Conservation (phyloP, 2,329 filamentous ascomycete genomes). For the Apiospora arundinis region DNA sequence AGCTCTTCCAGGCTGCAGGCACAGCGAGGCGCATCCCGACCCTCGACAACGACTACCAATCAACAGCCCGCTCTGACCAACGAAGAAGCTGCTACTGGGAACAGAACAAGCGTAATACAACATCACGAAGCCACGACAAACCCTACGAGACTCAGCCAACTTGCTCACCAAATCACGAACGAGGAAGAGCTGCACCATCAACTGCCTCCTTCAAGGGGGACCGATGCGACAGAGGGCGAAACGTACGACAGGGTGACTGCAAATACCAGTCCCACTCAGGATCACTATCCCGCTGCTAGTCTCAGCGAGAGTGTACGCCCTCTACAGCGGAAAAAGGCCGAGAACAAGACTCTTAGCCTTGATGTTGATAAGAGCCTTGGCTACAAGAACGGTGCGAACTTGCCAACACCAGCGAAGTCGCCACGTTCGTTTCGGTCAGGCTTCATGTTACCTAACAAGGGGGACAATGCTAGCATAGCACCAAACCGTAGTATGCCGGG, state of each 20-base stretch:
- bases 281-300: slow-evolving; percentile 64
- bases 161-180: slow-evolving; percentile 42
- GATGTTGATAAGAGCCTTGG: slow-evolving; percentile 64
- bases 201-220: slow-evolving; percentile 70
- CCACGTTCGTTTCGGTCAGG: slow-evolving; percentile 78
- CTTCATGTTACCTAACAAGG: slow-evolving; percentile 69
- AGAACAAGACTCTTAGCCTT: slow-evolving; percentile 56
- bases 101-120: slow-evolving; percentile 56
- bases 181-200: slow-evolving; percentile 65
- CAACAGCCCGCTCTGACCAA: slow-evolving; percentile 43
- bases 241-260: slow-evolving; percentile 73
- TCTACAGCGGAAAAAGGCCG: slow-evolving; percentile 60
- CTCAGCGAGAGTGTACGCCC: slow-evolving; percentile 81
- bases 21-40: slow-evolving; percentile 70
- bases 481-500: slow-evolving; percentile 66
- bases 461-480: slow-evolving; percentile 54
- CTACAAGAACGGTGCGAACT: slow-evolving; percentile 58
- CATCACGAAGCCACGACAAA: slow-evolving; percentile 56
- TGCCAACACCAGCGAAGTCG: slow-evolving; percentile 70
- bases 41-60: slow-evolving; percentile 42
- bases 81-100: slow-evolving; percentile 42
- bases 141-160: slow-evolving; percentile 47
- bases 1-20: slow-evolving; percentile 94
- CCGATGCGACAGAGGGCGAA: slow-evolving; percentile 79
- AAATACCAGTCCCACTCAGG: slow-evolving; percentile 74